These are phyloP conservation scores for Dinochytrium kinnereticum DNA, from an alignment of 371 early-diverging fungal genomes.

Conservation along the genomic window DNA sequence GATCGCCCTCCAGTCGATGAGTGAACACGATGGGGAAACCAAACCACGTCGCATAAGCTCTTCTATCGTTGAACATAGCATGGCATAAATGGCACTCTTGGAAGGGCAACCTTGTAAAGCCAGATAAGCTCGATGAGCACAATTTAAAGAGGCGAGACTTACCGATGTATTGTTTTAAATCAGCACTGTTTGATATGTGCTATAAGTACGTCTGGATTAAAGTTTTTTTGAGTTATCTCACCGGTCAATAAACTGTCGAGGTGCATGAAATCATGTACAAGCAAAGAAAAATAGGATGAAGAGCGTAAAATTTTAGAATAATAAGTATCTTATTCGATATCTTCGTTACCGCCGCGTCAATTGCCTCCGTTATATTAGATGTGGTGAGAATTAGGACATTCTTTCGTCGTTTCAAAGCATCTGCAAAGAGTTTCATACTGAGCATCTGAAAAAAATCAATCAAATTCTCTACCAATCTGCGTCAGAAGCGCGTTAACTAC, in stretches of 20 bases:
- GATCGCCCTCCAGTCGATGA: constrained; percentile 44
- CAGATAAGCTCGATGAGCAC: no score
- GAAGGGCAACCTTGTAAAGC: constrained; percentile 63
- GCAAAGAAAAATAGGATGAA: no score
- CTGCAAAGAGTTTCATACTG: constrained; percentile 42
- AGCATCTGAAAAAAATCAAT: constrained; percentile 15
- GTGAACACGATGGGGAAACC: background rate
- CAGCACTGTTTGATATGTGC: constrained; percentile 36
- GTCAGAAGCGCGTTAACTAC: constrained; percentile 65
- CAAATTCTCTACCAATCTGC: constrained; percentile 41
- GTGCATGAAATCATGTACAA: no score
- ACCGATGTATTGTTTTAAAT: constrained; percentile 47
- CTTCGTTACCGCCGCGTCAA: constrained; percentile 49
- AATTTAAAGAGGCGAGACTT: constrained; percentile 22
- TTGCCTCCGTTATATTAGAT: constrained; percentile 69
- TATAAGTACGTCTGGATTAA: background rate
- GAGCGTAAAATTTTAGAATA: no score
- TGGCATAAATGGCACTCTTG: constrained; percentile 55
- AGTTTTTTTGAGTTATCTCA: background rate
- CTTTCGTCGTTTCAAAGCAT: constrained; percentile 54
- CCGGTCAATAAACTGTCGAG: constrained; percentile 40
- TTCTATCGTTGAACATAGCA: constrained; percentile 53
- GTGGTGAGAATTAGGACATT: constrained; percentile 68
- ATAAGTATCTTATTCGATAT: no score
- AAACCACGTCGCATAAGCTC: constrained; percentile 51